A percentile compares a stretch with the other conserved stretches of the same genome.
Conservation (phyloP, 768 basidiomycete genomes). For the Mycena rosella region DNA sequence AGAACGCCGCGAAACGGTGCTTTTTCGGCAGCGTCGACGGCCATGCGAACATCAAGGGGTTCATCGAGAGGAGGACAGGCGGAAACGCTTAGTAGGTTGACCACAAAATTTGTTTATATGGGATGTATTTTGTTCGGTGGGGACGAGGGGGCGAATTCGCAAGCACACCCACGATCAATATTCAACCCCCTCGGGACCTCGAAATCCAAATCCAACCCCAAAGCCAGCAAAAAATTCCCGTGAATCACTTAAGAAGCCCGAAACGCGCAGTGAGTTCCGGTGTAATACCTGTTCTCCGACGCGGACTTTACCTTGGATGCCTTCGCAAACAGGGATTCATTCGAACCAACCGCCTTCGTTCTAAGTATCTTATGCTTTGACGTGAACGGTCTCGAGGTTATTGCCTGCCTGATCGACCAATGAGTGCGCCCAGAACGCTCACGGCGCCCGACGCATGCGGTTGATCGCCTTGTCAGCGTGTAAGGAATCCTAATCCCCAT, state of each 20-base stretch:
- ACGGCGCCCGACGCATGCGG: conserved; percentile 24
- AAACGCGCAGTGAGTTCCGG: conserved; percentile 22
- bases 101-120: conserved; percentile 5
- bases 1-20: conserved; percentile 76
- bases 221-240: too few species aligned
- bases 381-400: conserved; percentile 32
- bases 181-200: background rate
- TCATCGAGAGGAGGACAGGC: conserved; percentile 79
- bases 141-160: background rate
- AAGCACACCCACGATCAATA: background rate
- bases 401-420: conserved; percentile 12
- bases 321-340: conserved; percentile 23
- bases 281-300: conserved; percentile 34
- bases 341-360: too few species aligned
- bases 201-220: background rate
- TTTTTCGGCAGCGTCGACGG: conserved; percentile 88
- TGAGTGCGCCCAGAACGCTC: conserved; percentile 25
- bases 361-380: conserved; percentile 31
- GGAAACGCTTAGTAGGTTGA: conserved; percentile 45
- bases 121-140: background rate
- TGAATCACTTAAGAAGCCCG: conserved; percentile 5
- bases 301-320: conserved; percentile 32
- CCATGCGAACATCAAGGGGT: conserved; percentile 81
- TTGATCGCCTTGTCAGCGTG: conserved; percentile 28
- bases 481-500: conserved; percentile 25